A percentile compares a stretch with the other conserved stretches of the same genome.
phyloP scores from a whole-genome alignment of 2,329 filamentous ascomycete species.

The Ambrosiella cleistominuta region DNA sequence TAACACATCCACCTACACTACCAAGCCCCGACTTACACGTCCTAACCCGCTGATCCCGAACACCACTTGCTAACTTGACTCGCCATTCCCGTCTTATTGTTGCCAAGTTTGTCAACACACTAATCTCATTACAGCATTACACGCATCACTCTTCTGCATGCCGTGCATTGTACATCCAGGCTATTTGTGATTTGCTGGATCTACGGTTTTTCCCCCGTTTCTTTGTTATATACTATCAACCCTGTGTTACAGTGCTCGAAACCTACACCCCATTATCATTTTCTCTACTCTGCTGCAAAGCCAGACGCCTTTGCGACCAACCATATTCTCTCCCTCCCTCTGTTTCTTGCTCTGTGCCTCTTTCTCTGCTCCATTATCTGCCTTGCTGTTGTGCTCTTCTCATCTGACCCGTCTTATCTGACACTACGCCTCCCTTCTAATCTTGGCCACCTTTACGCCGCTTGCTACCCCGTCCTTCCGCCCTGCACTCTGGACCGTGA shows the following conservation, averaged over 20 bases:
- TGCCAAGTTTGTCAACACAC: not conserved
- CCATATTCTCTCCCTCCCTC: not conserved
- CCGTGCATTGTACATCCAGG: no score
- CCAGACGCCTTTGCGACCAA: not conserved
- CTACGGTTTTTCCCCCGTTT: no score
- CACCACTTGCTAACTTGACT: not conserved
- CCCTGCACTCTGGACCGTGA: not conserved
- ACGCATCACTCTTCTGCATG: no score
- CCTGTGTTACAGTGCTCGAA: no score
- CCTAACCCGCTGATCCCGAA: not conserved
- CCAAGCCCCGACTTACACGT: not conserved
- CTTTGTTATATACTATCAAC: no score
- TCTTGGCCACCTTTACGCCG: not conserved
- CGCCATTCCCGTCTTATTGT: not conserved
- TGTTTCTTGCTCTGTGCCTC: not conserved
- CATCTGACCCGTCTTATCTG: not conserved
- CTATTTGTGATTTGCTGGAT: no score
- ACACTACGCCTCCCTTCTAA: constrained; percentile 2
- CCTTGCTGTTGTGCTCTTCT: constrained; percentile 1
- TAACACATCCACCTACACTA: not conserved
- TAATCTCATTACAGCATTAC: not conserved
- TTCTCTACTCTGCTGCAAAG: not conserved
- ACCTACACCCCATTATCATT: not conserved
- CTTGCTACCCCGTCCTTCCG: not conserved
- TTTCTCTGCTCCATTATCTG: constrained; percentile 2